phyloP scores from a whole-genome alignment of 1,284 basidiomycete species.

The Somion occarium region DNA sequence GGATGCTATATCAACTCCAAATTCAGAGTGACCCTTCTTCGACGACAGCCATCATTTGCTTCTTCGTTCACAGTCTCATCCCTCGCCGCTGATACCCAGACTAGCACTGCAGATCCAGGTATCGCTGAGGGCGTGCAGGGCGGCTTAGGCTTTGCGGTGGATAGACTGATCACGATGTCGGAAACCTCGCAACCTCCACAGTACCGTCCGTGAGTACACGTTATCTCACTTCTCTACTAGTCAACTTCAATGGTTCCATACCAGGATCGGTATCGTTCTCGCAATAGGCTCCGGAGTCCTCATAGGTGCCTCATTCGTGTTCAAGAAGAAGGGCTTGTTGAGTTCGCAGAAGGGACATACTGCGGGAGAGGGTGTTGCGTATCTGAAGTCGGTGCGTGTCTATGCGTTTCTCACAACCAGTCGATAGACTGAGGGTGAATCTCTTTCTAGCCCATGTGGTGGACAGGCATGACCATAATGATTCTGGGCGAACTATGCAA shows the following conservation, averaged over 20 bases:
- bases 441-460: conserved; percentile 40
- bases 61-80: too few relatives aligned
- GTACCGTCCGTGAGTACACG: conserved; percentile 13
- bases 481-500: conserved; percentile 34
- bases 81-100: too few relatives aligned
- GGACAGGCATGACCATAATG: conserved; percentile 47
- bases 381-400: conserved; percentile 46
- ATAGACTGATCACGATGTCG: neutral
- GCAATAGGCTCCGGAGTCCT: conserved; percentile 58
- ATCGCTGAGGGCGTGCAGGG: too few relatives aligned
- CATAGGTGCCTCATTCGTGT: conserved; percentile 53
- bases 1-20: too few relatives aligned
- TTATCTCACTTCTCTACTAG: neutral
- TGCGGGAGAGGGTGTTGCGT: conserved; percentile 61
- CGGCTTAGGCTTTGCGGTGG: too few relatives aligned
- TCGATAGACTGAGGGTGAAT: neutral
- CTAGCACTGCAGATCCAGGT: too few relatives aligned
- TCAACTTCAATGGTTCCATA: neutral
- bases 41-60: too few relatives aligned
- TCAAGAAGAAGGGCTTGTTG: conserved; percentile 58
- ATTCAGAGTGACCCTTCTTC: too few relatives aligned
- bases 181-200: conserved; percentile 11
- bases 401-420: neutral
- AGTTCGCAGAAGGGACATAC: conserved; percentile 37
- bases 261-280: conserved; percentile 23